These are phyloP conservation scores for Dalbergia oliveri DNA, from an alignment of 306 rosid species.

Conservation along the genomic window DNA sequence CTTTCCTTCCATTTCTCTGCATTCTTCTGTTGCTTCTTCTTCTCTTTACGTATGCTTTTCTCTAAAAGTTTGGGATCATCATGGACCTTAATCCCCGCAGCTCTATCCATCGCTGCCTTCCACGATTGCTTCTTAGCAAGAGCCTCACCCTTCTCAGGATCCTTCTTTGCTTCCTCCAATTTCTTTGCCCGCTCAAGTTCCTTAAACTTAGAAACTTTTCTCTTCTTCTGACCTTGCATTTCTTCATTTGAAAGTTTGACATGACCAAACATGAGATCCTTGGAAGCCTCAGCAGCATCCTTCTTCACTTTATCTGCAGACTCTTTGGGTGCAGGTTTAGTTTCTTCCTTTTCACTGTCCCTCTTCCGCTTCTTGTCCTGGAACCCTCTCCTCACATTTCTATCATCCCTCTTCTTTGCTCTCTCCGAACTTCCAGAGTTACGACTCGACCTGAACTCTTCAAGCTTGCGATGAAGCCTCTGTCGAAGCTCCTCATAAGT, in stretches of 20 bases:
- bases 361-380: constrained; percentile 66
- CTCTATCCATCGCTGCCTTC: constrained; percentile 83
- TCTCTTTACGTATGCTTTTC: constrained; percentile 69
- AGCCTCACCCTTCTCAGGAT: constrained; percentile 75
- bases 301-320: constrained; percentile 50
- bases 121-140: constrained; percentile 71
- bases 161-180: constrained; percentile 75
- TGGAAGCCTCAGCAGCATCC: constrained; percentile 78
- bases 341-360: constrained; percentile 51
- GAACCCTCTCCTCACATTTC: constrained; percentile 51
- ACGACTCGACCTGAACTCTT: constrained; percentile 63
- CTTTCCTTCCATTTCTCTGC: constrained; percentile 83
- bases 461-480: constrained; percentile 68
- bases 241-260: constrained; percentile 76
- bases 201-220: constrained; percentile 63
- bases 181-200: constrained; percentile 84
- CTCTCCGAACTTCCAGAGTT: constrained; percentile 56
- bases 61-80: constrained; percentile 76
- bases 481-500: constrained; percentile 82
- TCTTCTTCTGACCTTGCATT: constrained; percentile 64
- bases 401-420: constrained; percentile 62
- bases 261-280: constrained; percentile 73
- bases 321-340: constrained; percentile 34
- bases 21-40: constrained; percentile 78
- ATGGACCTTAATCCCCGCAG: constrained; percentile 84